phyloP scores from a whole-genome alignment of 208 protist species.

The Trypanosoma theileri region DNA sequence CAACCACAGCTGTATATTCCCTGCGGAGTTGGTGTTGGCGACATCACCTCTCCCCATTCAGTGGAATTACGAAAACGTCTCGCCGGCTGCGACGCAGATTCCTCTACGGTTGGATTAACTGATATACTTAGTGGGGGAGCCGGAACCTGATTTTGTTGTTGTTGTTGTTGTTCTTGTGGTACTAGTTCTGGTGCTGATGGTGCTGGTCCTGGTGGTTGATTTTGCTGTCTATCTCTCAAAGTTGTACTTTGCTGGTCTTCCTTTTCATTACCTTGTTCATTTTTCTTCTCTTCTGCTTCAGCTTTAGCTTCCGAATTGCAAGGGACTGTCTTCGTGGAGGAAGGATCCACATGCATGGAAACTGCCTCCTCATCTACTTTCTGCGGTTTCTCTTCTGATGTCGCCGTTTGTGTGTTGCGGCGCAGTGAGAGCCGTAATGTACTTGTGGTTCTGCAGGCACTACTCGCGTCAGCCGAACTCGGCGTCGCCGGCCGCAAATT shows the following conservation, averaged over 20 bases:
- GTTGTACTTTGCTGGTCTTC: too few species aligned
- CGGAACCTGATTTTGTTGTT: too few species aligned
- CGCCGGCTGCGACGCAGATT: neutral
- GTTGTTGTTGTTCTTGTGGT: too few species aligned
- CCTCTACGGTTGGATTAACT: neutral
- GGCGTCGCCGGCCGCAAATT: neutral
- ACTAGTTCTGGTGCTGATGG: too few species aligned
- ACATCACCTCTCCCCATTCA: slow-evolving; percentile 21
- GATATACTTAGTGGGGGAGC: neutral
- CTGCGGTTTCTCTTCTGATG: neutral
- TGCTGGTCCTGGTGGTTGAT: too few species aligned
- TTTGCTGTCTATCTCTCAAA: too few species aligned
- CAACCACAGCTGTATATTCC: slow-evolving; percentile 27
- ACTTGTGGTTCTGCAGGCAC: neutral
- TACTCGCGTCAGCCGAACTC: neutral
- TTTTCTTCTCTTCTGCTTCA: neutral
- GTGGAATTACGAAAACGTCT: slow-evolving; percentile 18
- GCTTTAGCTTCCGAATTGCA: neutral
- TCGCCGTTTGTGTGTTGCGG: neutral
- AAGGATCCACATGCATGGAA: neutral
- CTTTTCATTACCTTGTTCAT: too few species aligned
- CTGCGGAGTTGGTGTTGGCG: slow-evolving; percentile 47
- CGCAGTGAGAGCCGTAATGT: neutral
- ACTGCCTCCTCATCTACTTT: neutral
- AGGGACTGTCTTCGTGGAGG: too few species aligned